Base-by-base conservation (phyloP, 768 basidiomycete genomes). In the Neoboletus subvelutipes region DNA sequence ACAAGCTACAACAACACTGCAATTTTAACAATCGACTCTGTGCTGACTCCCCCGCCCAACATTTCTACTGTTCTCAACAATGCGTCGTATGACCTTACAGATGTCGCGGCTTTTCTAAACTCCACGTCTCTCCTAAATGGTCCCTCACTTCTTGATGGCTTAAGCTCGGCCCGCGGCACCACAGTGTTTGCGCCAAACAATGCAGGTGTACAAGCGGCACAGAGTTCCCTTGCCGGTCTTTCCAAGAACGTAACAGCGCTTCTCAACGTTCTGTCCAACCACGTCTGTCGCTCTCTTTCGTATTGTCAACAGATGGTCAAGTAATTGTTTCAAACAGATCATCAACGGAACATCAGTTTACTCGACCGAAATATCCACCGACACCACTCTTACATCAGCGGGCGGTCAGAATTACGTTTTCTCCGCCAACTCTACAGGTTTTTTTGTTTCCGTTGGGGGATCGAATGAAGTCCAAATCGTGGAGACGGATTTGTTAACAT, bases 271-370 rank as follows among this genome's bases (percentile, higher is more conserved):
- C 61, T 88, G 13, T 65, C 70, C 40, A 90, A 90, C 67, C 88
- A 89, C 62, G 85, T 88, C 55, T 26, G 82, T 46, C 8, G 29
- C 11, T 17, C 20, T 13, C 17, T 50, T 45, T 22, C 18, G 2
- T 54, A 8, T 34, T 29, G n/a, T 24, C 4, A 39, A 18, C 28
- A 20, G 10, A 22, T 10, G 22, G 2, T 12, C 13, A 22, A 37
- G 7, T 47, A 22, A 56, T 50, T 10, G 0, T 20, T 8, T n/a
- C 9, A 20, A 45, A 18, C 51, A 86, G 83, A 68, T 83, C 56
- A 81, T 91, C 62, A 90, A 90, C 69, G 88, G 85, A 26, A 79
- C 87, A 1, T 78, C 83, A 0, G 69, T 83, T 12, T 91, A 91
- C 73, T 86, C 86, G 1, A 76, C 83, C 1, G 56, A 72, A 12